Base-by-base conservation (phyloP, 2,329 filamentous ascomycete genomes). In the Pyrenophora graminea region DNA sequence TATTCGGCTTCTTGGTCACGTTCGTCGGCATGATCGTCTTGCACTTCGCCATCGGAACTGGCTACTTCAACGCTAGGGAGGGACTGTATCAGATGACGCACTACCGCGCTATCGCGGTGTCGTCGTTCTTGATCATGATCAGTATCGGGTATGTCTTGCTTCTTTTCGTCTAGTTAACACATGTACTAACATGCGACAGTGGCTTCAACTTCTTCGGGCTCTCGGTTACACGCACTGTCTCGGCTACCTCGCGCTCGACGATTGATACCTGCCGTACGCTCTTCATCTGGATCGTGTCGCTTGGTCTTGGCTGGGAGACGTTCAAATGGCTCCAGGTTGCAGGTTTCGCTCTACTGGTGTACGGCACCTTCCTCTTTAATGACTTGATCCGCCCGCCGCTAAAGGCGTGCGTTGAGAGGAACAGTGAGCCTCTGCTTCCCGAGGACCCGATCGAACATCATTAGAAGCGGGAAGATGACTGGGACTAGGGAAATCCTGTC, bases 141-240 rank as follows among this genome's bases (percentile, higher is more conserved):
- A 96, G 91, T 67, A 99, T 99, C 65, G 93, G 93, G 89, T 95
- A 84, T 70, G 85, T 79, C 38, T 48, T 19, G 31, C 27, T 42
- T 46, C 41, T 13, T 2, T 17, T 43, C 23, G 58, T 61, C 25
- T 23, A 10, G 9, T 13, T 19, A n/a, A 23, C 31, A 41, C 12
- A 18, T 9, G 30, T 19, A 48, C 55, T 63, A 59, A 69, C 32
- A 31, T 23, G 17, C 36, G 21, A 23, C 53, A 95, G 91, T 58
- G 92, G 93, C 46, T 99, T 97, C 83, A 99, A 99, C 77, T 99
- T 96, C 80, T 99, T 99, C 74, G 94, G 94, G 6, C 83, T 99
- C 8, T 94, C 90, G 0, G 93, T 99, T 7, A 99, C 94, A 1
- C 85, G 90, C 53, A 86, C 77, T 56, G 91, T 99, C 61, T 95